Evolutionary conservation across 768 basidiomycete genomes (phyloP), one percentile per base, ranked within the genome.

Genomic region (Phylloporus sp.): DNA sequence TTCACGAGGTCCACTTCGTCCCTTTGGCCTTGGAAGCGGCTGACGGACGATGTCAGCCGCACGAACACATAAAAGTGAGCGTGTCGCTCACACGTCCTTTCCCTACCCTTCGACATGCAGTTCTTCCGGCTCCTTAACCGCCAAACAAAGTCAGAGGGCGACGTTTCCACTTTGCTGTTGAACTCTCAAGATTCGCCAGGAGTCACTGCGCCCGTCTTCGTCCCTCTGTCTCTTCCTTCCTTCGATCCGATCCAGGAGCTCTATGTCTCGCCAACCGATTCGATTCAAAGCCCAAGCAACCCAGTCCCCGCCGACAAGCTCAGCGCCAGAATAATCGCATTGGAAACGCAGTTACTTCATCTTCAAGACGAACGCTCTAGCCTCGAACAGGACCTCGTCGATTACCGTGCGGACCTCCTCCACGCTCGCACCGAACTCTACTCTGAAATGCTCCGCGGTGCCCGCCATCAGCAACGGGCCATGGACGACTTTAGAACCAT

Each of bases 81-180:
- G 38, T 28, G 26, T 13, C 5, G 6, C 24, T 18, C 2, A 9
- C 7, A n/a, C 31, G 21, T 5, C 7, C 14, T 21, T 29, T 38
- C 31, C 6, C 22, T 18, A 9, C 15, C 23, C 18, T 22, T 40
- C 39, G 44, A 40, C 48, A 78, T 77, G 76, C 71, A 68, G 6
- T 73, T 76, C 55, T 75, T 76, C 67, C 65, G 64, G 51, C 63
- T 76, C 22, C 71, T 75, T 21, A 72, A 78, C 52, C 73, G 75
- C 55, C 71, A 68, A 48, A 66, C 74, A 44, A 74, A 69, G 58
- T 78, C 77, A 17, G 75, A 73, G 24, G 53, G 69, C 28, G 69
- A 71, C 18, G 68, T 74, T 42, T 57, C 60, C 21, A 51, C 46
- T 17, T 50, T 67, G 43, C 11, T 53, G 9, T 35, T 28, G n/a